Evolutionary conservation across 192 early-diverging fungal species (phyloP), one percentile per base, ranked within the genome.

Genomic region (Backusella macrospora): DNA sequence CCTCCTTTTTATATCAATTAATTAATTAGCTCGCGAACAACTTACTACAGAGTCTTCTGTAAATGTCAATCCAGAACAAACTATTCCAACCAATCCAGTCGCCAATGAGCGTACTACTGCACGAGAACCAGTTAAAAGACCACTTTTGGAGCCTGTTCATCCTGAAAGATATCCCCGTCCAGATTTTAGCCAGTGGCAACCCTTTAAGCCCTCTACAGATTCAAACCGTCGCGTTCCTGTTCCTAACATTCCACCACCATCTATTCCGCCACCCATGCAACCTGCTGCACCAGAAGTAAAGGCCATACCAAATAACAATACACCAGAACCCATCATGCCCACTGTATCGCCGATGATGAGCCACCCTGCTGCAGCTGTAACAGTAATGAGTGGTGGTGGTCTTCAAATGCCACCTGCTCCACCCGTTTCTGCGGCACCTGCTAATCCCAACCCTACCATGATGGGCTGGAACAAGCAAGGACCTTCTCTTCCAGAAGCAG

Each of bases 81-180:
- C 42, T 16, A 46, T 40, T 8, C 18, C 52, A 42, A 15, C 38
- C 5, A 65, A 65, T 14, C 26, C 34, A 9, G 49, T 71, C 21
- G 26, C 59, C 15, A 18, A 23, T 37, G 63, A 65, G 15, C 63
- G 63, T 18, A 34, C 23, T 38, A 7, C 63, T 1, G 63, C 38
- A 39, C 45, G 45, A 45, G 71, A 72, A 10, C 73, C 65, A 12
- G 64, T 16, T 6, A 74, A 74, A 38, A 74, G 62, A 43, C 65
- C 73, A 6, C 73, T 74, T 43, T 76, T 89, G 70, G 87, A 90
- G 34, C 82, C 91, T 18, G 86, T 91, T 26, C 81, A 91, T 73
- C 79, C 90, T 23, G 92, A 92, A 52, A 68, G 85, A 71, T 93
- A 89, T 77, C 90, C 91, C 18, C 80, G 90, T 18, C 94, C 94